A percentile compares a stretch with the other conserved stretches of the same genome.
Conservation (phyloP, 805 yeast species). For the Metschnikowia hibisci region DNA sequence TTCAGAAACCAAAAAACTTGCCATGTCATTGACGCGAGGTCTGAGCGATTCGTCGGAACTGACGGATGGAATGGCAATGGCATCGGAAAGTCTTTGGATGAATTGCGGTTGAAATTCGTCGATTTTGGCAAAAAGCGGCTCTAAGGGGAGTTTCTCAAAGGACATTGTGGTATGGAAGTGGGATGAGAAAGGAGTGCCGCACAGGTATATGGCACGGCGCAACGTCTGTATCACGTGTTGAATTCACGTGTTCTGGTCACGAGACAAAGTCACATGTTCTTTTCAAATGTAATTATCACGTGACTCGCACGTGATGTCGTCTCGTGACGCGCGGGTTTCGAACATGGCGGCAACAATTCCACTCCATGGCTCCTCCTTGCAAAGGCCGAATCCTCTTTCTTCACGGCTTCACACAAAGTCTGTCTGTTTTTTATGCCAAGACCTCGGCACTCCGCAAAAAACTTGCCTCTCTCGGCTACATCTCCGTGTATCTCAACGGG, state of each 20-base stretch:
- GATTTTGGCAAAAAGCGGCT: conserved; percentile 56
- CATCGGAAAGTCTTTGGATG: conserved; percentile 67
- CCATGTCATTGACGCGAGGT: conserved; percentile 87
- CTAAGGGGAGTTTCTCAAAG: conserved; percentile 38
- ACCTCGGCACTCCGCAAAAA: conserved; percentile 85
- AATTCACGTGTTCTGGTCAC: neutral
- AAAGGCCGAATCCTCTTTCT: conserved; percentile 68
- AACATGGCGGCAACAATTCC: too few species aligned
- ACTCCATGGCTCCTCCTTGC: neutral
- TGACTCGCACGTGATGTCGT: neutral
- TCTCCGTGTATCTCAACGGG: conserved; percentile 74
- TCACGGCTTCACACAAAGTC: conserved; percentile 89
- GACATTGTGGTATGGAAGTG: conserved; percentile 24
- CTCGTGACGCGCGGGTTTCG: neutral
- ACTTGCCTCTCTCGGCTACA: conserved; percentile 60
- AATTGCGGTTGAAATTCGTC: conserved; percentile 73
- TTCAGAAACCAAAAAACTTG: conserved; percentile 71
- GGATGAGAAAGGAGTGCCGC: neutral
- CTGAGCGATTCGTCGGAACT: conserved; percentile 87
- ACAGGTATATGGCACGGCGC: too few species aligned
- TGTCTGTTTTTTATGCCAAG: conserved; percentile 78
- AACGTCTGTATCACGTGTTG: too few species aligned
- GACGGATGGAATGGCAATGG: conserved; percentile 94
- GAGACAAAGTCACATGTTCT: too few species aligned
- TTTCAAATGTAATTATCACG: neutral